These are phyloP conservation scores for Corchorus capsularis DNA, from an alignment of 345 rosid genomes.

Conservation along the genomic window DNA sequence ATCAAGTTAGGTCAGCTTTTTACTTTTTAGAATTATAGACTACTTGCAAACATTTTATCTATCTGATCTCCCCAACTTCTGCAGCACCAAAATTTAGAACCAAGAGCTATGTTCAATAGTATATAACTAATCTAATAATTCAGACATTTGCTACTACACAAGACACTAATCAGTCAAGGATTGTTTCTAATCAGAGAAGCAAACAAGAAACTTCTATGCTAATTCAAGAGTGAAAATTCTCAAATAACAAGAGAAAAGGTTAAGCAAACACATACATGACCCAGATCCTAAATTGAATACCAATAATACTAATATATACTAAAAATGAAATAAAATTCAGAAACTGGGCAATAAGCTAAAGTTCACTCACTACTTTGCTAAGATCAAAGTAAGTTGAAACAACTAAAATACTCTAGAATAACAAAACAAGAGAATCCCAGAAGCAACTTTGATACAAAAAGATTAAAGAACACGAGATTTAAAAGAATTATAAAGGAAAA, in stretches of 20 bases:
- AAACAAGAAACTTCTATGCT: neutral
- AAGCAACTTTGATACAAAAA: neutral
- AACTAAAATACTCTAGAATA: conserved; percentile 5
- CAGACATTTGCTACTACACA: conserved; percentile 6
- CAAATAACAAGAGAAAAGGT: neutral
- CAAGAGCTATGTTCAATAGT: neutral
- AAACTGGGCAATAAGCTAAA: neutral
- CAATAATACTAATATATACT: neutral
- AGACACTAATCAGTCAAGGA: neutral
- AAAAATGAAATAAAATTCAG: neutral
- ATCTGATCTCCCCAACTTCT: neutral
- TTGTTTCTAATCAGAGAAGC: neutral
- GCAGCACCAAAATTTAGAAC: neutral
- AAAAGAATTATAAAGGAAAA: too few relatives aligned
- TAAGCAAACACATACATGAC: neutral
- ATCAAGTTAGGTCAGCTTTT: neutral
- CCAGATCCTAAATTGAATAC: neutral
- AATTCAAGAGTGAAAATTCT: conserved; percentile 1
- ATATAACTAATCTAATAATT: neutral
- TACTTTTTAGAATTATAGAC: neutral
- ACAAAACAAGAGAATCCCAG: neutral
- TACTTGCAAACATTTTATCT: neutral
- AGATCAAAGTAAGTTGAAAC: conserved; percentile 1
- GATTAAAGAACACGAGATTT: neutral
- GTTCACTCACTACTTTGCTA: neutral